Evolutionary conservation across 2,329 filamentous ascomycete genomes (phyloP).

Genomic region (Beauveria asiatica): DNA sequence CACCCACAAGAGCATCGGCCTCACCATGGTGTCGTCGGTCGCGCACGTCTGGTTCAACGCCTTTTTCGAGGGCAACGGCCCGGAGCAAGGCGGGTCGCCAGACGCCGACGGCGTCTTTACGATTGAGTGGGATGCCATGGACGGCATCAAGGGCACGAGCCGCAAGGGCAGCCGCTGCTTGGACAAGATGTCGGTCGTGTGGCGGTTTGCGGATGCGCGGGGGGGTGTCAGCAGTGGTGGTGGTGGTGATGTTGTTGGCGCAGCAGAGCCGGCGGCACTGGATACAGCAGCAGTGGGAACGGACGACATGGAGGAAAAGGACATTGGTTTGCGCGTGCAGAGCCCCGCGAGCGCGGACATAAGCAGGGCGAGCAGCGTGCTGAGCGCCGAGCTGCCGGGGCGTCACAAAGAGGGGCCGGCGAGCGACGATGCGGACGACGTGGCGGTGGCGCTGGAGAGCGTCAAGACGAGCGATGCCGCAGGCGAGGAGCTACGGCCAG

Average conservation of each 20-base stretch:
- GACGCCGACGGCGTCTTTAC: slow-evolving; percentile 57
- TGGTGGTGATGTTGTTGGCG: slow-evolving; percentile 32
- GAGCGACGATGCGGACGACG: slow-evolving; percentile 10
- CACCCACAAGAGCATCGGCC: slow-evolving; percentile 64
- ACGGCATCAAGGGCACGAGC: slow-evolving; percentile 85
- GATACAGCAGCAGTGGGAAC: slow-evolving; percentile 28
- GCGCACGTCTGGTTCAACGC: slow-evolving; percentile 97
- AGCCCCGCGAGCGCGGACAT: slow-evolving; percentile 57
- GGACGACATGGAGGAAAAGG: slow-evolving; percentile 47
- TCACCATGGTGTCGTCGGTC: slow-evolving; percentile 85
- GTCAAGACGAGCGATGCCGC: slow-evolving; percentile 28
- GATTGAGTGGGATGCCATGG: slow-evolving; percentile 62
- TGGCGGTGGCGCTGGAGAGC: slow-evolving; percentile 19
- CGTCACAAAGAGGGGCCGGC: slow-evolving; percentile 2
- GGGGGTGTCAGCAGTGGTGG: background rate
- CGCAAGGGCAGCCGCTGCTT: slow-evolving; percentile 75
- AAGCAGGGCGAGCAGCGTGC: slow-evolving; percentile 65
- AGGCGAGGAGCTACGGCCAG: slow-evolving; percentile 24
- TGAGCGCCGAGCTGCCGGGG: slow-evolving; percentile 24
- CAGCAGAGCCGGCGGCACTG: slow-evolving; percentile 20
- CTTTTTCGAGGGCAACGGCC: slow-evolving; percentile 78
- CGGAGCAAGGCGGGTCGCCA: slow-evolving; percentile 56
- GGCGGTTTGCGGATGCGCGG: slow-evolving; percentile 48
- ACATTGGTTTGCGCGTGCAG: slow-evolving; percentile 59
- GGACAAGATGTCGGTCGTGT: slow-evolving; percentile 77